A percentile compares a stretch with the other conserved stretches of the same genome.
These are phyloP conservation scores for Theileria equi DNA, from an alignment of 169 alveolate species.

Conservation along the genomic window DNA sequence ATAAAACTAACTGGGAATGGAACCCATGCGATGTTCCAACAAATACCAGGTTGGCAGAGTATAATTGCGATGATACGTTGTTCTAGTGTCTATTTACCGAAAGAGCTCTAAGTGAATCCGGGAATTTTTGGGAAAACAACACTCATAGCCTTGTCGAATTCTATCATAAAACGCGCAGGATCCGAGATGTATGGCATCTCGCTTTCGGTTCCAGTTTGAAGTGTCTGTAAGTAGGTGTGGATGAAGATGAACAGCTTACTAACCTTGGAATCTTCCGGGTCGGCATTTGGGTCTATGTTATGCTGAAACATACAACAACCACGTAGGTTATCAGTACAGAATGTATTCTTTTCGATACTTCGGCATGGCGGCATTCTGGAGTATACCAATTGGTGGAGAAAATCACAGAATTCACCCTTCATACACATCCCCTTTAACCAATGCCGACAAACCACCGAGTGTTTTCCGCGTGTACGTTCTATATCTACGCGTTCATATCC, in stretches of 20 bases:
- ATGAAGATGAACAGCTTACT: too few species aligned
- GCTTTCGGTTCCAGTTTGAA: too few species aligned
- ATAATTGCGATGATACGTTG: too few species aligned
- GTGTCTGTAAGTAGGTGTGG: too few species aligned
- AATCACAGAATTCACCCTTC: conserved; percentile 90
- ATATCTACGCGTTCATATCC: conserved; percentile 77
- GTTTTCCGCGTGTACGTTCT: conserved; percentile 79
- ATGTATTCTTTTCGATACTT: conserved; percentile 75
- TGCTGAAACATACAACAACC: conserved; percentile 78
- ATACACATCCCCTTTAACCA: conserved; percentile 90
- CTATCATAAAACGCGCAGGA: conserved; percentile 51
- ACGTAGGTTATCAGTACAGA: conserved; percentile 81
- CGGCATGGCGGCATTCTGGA: conserved; percentile 87
- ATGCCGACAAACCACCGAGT: conserved; percentile 89
- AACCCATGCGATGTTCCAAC: too few species aligned
- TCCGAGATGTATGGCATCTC: conserved; percentile 53
- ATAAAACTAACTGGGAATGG: too few species aligned
- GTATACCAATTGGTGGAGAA: conserved; percentile 83
- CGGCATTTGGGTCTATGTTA: conserved; percentile 24
- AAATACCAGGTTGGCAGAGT: too few species aligned
- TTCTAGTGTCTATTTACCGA: too few species aligned
- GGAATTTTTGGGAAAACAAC: conserved; percentile 45
- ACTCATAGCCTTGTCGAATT: conserved; percentile 39
- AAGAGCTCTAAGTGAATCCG: neutral
- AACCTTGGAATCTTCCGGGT: conserved; percentile 17